Evolutionary conservation across 2,329 filamentous ascomycete genomes (phyloP).

Genomic region (Penicillium sp.): DNA sequence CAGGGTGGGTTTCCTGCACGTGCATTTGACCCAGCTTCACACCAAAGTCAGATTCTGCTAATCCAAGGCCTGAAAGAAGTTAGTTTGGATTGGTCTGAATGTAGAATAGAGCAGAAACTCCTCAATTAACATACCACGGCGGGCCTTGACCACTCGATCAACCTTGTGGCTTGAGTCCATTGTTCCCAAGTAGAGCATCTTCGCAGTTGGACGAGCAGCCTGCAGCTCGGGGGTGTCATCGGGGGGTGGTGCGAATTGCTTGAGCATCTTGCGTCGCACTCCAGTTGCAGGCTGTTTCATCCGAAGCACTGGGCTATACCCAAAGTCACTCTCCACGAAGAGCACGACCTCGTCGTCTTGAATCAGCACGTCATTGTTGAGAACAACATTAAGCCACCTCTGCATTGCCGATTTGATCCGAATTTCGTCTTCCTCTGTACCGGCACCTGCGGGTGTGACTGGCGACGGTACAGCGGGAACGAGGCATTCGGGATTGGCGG

Average conservation of each 20-base stretch:
- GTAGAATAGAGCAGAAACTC: neutral
- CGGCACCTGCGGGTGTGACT: constrained; percentile 89
- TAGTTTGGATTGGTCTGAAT: constrained; percentile 1
- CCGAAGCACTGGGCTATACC: constrained; percentile 92
- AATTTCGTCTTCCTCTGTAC: constrained; percentile 91
- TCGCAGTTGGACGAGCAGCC: constrained; percentile 85
- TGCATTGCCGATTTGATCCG: constrained; percentile 89
- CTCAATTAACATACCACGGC: constrained; percentile 67
- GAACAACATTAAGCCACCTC: constrained; percentile 92
- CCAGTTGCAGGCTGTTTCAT: constrained; percentile 97
- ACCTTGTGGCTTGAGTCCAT: constrained; percentile 99
- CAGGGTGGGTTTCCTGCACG: constrained; percentile 85
- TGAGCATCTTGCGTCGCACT: constrained; percentile 90
- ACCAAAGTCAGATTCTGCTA: constrained; percentile 90
- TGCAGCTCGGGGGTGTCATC: constrained; percentile 96
- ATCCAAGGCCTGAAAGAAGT: constrained; percentile 69
- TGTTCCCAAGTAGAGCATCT: constrained; percentile 89
- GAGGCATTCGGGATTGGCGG: constrained; percentile 93
- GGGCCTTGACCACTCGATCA: constrained; percentile 87
- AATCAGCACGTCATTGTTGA: constrained; percentile 88
- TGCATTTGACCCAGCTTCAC: constrained; percentile 85
- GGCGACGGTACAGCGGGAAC: constrained; percentile 94
- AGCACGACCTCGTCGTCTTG: constrained; percentile 95
- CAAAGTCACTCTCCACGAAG: constrained; percentile 98
- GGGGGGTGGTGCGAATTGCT: constrained; percentile 96